Base-by-base conservation (phyloP, 345 rosid genomes). In the Populus davidiana region DNA sequence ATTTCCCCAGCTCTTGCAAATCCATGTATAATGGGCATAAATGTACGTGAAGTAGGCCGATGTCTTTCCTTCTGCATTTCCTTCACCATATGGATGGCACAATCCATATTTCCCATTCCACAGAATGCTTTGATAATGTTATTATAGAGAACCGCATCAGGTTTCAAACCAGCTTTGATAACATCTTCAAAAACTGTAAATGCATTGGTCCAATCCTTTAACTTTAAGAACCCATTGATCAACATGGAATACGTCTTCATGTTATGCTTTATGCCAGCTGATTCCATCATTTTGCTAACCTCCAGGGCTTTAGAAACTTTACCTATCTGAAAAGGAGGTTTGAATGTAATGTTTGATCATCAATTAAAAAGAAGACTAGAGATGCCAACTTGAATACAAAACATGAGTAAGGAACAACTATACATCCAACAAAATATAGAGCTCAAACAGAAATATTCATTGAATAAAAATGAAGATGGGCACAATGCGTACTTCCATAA, bases 21-120 rank as follows among this genome's bases (percentile, higher is more conserved):
- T 74, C 90, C 89, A 78, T 92, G 86, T 82, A 93, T 93, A 75
- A 96, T 96, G 69, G 99, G 99, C 98, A 92, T 80, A 87, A 91
- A 92, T 23, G 98, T 91, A 33, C 91, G 89, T 36, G 99, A 81
- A 6, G 98, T 92, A 62, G 98, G 98, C 73, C 88, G 86, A 73
- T 86, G 91, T 80, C 91, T 92, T 87, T 86, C 85, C 88, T 86
- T 93, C 83, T 91, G 93, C 99, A 96, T 96, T 82, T 90, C 91
- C 76, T 92, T 96, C 44, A 93, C 91, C 69, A 90, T 90, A 69
- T 85, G 81, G 82, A 96, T 81, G 1, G 98, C 99, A 76, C 99
- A 92, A 8, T 89, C 94, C 93, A 93, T 92, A 86, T 90, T 95
- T 81, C 98, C 98, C 99, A 96, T 93, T 73, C 97, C 98, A 82